Evolutionary conservation across 2,329 filamentous ascomycete genomes (phyloP), one percentile per base, ranked within the genome.

Genomic region (Paecilomyces sp.): DNA sequence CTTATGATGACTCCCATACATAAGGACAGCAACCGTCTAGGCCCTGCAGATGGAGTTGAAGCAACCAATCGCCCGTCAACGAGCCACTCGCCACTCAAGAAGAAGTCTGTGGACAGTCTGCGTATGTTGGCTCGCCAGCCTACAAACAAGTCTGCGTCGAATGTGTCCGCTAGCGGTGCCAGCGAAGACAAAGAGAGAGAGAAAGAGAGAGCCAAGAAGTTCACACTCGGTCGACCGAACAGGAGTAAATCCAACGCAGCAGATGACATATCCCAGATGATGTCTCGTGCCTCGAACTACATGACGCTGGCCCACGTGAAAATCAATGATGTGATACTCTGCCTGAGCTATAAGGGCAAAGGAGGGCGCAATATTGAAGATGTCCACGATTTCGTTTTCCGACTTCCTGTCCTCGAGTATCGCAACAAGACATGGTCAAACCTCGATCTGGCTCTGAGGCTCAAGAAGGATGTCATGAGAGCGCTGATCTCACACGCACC

Each of bases 371-470:
- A 97, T 69, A 84, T 99, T 60, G 92, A 97, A 77, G 95, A 99
- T 74, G 89, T 99, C 15, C 93, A 99, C 75, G 89, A 97, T 71
- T 95, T 99, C 66, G 94, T 99, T 55, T 99, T 99, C 83, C 88
- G 91, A 34, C 85, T 99, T 77, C 94, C 94, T 3, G 89, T 90
- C 1, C 87, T 99, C 54, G 94, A 99, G 73, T 97, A 96, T 78
- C 87, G 91, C 64, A 99, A 99, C 81, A 99, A 99, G 80, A 97
- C 92, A 8, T 99, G 94, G 94, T 97, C 92, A 6, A 99, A 97
- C 72, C 83, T 99, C 6, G 94, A 99, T 70, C 85, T 99, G 9
- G 92, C 93, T 0, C 81, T 97, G 55, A 89, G 92, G 13, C 82
- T 99, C 58, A 97, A 99, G 79, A 95, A 92, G 71, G 92, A 96